Evolutionary conservation across 225 moss, liverwort and hornwort species (phyloP).

Genomic region (Physcomitrellopsis africana): DNA sequence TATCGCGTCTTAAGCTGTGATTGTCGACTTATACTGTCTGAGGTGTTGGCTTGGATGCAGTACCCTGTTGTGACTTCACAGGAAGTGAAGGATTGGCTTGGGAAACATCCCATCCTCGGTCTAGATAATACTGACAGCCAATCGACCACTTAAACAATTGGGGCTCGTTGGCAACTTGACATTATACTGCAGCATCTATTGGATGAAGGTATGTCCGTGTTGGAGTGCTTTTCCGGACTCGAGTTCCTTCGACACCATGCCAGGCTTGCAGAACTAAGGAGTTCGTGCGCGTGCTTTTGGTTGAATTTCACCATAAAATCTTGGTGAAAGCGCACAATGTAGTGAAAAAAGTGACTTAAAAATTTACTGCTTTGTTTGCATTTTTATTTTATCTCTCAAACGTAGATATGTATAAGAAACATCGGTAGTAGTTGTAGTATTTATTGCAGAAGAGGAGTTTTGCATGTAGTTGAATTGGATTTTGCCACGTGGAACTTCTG

Average conservation of each 20-base stretch:
- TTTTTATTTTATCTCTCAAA: neutral
- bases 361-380: slow-evolving; percentile 19
- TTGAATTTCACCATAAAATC: neutral
- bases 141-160: slow-evolving; percentile 70
- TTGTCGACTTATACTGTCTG: slow-evolving; percentile 5
- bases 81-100: slow-evolving; percentile 61
- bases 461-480: slow-evolving; percentile 26
- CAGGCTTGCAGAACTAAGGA: neutral
- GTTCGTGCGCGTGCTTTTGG: neutral
- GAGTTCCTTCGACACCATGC: too few species aligned
- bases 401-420: slow-evolving; percentile 27
- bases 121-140: slow-evolving; percentile 90
- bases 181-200: slow-evolving; percentile 6
- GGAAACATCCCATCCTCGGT: slow-evolving; percentile 22
- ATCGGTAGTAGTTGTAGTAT: slow-evolving; percentile 35
- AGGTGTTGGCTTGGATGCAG: slow-evolving; percentile 48
- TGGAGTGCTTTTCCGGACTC: neutral
- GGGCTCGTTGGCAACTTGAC: neutral
- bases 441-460: slow-evolving; percentile 33
- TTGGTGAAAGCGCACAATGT: slow-evolving; percentile 8
- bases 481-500: slow-evolving; percentile 36
- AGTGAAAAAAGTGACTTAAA: neutral
- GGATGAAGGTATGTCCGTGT: slow-evolving; percentile 6
- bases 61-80: slow-evolving; percentile 67
- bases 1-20: neutral